Evolutionary conservation across 192 early-diverging fungal species (phyloP).

Genomic region (Dispira simplex): DNA sequence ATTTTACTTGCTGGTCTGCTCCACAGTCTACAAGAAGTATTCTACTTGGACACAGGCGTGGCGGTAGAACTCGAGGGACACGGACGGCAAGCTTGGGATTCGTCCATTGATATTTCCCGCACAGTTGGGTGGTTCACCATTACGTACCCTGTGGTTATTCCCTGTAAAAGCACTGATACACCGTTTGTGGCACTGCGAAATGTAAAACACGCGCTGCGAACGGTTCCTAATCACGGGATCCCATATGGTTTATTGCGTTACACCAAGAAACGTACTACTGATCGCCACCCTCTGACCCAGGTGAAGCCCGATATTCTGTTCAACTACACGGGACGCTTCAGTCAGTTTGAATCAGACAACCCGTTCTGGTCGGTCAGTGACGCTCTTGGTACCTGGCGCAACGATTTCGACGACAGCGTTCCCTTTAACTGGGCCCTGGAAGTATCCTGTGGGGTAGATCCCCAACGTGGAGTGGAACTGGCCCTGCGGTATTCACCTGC

Average conservation of each 20-base stretch:
- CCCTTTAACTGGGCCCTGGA: not conserved
- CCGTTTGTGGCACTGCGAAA: not conserved
- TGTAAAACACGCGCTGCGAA: not conserved
- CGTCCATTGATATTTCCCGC: not conserved
- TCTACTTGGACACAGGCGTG: not conserved
- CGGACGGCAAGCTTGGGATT: not conserved
- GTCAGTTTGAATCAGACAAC: not conserved
- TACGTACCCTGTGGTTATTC: not conserved
- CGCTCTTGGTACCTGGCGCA: not conserved
- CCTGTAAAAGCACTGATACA: not conserved
- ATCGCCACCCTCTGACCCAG: not conserved
- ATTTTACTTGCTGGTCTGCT: not conserved
- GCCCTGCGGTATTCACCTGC: not conserved
- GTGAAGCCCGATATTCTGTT: not conserved
- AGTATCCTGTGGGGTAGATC: not conserved
- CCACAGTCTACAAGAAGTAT: not conserved
- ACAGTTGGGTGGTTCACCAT: slow-evolving; percentile 5
- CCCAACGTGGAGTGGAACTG: not conserved
- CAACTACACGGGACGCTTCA: not conserved
- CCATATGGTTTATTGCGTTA: not conserved
- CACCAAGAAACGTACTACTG: not conserved
- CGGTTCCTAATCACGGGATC: not conserved
- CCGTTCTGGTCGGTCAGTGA: not conserved
- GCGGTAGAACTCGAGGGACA: not conserved
- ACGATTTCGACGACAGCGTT: not conserved